Percentiles rank a stretch among this genome's conserved stretches.
Evolutionary conservation across 1,139 yeast genomes (phyloP).

Genomic region (Suhomyces panamericanus): DNA sequence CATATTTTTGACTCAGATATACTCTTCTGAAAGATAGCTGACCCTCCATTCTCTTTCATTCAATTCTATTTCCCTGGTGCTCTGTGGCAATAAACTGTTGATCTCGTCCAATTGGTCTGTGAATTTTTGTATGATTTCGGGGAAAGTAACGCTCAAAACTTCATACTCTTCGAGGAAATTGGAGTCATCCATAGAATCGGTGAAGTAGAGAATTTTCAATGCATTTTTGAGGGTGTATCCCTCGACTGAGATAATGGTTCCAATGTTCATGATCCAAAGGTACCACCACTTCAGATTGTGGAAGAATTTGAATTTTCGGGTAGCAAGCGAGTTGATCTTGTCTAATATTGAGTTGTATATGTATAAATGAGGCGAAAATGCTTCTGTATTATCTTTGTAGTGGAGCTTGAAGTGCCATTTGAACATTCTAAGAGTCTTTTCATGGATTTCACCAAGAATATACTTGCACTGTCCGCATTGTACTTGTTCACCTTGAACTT

Average conservation of each 20-base stretch:
- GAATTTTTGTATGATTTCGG: slow-evolving; percentile 23
- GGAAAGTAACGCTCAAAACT: slow-evolving; percentile 16
- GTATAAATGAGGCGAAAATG: slow-evolving; percentile 35
- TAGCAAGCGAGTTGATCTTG: slow-evolving; percentile 48
- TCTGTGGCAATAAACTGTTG: slow-evolving; percentile 33
- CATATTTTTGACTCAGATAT: too few species aligned
- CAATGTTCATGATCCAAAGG: slow-evolving; percentile 26
- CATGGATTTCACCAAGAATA: slow-evolving; percentile 35
- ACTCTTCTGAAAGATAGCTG: slow-evolving; percentile 14
- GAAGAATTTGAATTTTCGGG: slow-evolving; percentile 45
- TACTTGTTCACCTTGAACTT: slow-evolving; percentile 11
- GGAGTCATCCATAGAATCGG: slow-evolving; percentile 7
- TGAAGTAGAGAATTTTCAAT: slow-evolving; percentile 21
- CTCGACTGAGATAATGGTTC: slow-evolving; percentile 19
- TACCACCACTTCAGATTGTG: slow-evolving; percentile 14
- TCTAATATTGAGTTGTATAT: slow-evolving; percentile 44
- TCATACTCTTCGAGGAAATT: slow-evolving; percentile 20
- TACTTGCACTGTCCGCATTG: slow-evolving; percentile 33
- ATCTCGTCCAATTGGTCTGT: slow-evolving; percentile 25
- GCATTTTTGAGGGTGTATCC: slow-evolving; percentile 13
- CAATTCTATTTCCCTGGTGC: slow-evolving; percentile 18
- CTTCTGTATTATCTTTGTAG: slow-evolving; percentile 20
- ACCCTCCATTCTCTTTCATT: slow-evolving; percentile 16
- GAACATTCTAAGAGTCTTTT: slow-evolving; percentile 37
- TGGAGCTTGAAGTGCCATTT: slow-evolving; percentile 60